Percentiles rank a stretch among this genome's conserved stretches.
Evolutionary conservation across 73 alveolate genomes (phyloP).

Genomic region (Tetrahymena malaccensis): DNA sequence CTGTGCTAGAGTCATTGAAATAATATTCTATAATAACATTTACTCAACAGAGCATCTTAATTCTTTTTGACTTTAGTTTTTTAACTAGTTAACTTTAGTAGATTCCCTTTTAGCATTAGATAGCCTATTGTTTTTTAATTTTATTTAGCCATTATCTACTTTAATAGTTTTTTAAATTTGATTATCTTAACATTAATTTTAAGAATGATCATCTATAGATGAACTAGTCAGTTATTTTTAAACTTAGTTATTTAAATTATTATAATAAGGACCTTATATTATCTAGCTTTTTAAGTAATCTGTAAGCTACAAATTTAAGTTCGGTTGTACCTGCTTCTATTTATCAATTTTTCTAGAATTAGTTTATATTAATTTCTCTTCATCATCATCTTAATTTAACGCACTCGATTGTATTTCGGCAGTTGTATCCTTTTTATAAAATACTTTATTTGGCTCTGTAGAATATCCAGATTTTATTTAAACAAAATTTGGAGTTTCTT

Average conservation of each 20-base stretch:
- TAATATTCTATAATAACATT: no score
- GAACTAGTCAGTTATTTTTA: neutral
- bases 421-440: neutral
- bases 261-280: neutral
- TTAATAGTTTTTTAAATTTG: no score
- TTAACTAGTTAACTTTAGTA: no score
- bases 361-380: neutral
- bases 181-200: neutral
- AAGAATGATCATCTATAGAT: neutral
- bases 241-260: no score
- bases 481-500: no score
- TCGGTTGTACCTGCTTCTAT: neutral
- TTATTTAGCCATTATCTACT: neutral
- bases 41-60: neutral
- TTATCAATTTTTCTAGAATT: neutral
- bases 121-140: no score
- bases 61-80: neutral
- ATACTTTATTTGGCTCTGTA: neutral
- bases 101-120: neutral
- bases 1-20: neutral
- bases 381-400: neutral
- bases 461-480: neutral
- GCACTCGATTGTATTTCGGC: neutral
- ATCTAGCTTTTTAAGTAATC: neutral
- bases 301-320: no score